Base-by-base conservation (phyloP, 306 rosid species). In the Dryas drummondii region DNA sequence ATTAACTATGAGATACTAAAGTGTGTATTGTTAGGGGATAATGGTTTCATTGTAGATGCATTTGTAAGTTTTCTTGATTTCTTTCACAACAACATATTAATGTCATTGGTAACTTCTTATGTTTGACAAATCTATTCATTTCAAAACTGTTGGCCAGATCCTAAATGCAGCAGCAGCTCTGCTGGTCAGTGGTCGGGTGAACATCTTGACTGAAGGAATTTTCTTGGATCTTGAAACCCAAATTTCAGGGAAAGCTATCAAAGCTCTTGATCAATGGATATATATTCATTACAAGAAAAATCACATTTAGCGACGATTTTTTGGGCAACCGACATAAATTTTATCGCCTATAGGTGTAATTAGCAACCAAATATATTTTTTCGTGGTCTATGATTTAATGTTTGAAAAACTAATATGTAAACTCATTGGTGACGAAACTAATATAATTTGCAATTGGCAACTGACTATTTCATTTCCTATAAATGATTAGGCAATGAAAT, bases 151-250 rank as follows among this genome's bases (percentile, higher is more conserved):
- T 49, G 79, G 82, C 32, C 66, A 94, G 97, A 73, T 94, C 85
- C 78, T 92, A 64, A 94, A 92, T 83, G 97, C 97, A 8, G 97
- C 92, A 10, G 99, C 97, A 6, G 91, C 96, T 66, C 91, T 91
- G 16, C 49, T 90, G 75, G 97, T 94, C 16, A 84, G 93, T 27
- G 86, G 92, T 73, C 74, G 11, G 40, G 97, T 86, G 80, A 88
- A 76, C 66, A 83, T 80, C 86, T 81, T 90, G 67, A 79, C 83
- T 13, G 92, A 92, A 81, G 99, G 97, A 53, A 84, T 94, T 45
- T 47, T 78, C 16, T 26, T 94, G 83, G 97, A 96, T 13, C 93
- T 90, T 2, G 84, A 92, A 80, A 84, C 91, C 8, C 99, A 92
- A 48, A 75, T 62, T 60, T 88, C 99, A 0, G 99, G 99, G 68